phyloP scores from a whole-genome alignment of 257 asterid species.

The Plectranthus barbatus region DNA sequence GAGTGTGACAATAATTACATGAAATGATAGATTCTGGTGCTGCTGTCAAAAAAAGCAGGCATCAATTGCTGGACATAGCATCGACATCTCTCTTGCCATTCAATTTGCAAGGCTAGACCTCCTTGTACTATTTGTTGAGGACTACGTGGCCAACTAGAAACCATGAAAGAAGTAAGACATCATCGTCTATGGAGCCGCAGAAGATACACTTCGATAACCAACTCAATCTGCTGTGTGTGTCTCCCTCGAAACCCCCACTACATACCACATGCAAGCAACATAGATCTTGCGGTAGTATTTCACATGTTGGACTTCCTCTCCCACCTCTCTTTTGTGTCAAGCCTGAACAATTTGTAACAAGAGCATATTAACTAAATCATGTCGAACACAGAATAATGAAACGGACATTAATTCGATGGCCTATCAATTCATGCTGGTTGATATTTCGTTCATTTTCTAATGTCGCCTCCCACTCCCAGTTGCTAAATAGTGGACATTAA shows the following conservation, averaged over 20 bases:
- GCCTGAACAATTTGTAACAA: slow-evolving; percentile 31
- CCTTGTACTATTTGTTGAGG: neutral
- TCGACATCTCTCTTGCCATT: neutral
- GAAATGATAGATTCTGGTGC: too few relatives aligned
- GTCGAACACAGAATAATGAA: neutral
- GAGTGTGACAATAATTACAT: neutral
- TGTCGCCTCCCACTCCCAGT: neutral
- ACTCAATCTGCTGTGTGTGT: neutral
- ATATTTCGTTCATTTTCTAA: neutral
- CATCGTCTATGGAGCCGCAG: neutral
- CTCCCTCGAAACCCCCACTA: neutral
- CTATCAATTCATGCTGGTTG: neutral
- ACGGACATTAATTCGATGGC: neutral
- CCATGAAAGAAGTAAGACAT: too few relatives aligned
- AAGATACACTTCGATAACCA: too few relatives aligned
- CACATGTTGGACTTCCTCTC: slow-evolving; percentile 92
- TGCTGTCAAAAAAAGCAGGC: neutral
- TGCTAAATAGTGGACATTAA: neutral
- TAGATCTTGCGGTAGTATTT: neutral
- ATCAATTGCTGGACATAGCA: neutral
- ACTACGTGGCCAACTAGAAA: neutral
- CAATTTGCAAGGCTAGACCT: neutral
- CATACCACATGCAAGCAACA: neutral
- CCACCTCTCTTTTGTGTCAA: slow-evolving; percentile 79
- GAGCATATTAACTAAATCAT: neutral